These are phyloP conservation scores for Hibiscus syriacus DNA, from an alignment of 345 rosid species.

Conservation along the genomic window DNA sequence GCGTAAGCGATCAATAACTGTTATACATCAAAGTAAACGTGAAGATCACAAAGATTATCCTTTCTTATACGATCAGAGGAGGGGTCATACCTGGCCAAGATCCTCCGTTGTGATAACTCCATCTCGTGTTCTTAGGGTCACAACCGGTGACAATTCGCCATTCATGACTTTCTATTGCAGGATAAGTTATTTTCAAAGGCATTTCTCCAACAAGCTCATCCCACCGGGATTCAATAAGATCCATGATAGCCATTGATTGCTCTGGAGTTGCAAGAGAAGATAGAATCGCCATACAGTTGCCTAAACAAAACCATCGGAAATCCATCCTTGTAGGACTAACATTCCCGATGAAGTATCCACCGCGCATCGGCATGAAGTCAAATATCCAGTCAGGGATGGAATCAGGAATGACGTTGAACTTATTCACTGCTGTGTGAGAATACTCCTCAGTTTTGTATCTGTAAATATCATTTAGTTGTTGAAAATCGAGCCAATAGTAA, in stretches of 20 bases:
- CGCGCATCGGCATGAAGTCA: background rate
- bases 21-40: no score
- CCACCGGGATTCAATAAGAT: background rate
- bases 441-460: background rate
- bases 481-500: background rate
- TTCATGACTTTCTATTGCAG: constrained; percentile 1
- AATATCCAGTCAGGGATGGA: background rate
- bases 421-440: background rate
- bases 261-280: constrained; percentile 4
- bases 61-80: background rate
- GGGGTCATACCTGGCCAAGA: background rate
- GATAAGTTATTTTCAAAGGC: background rate
- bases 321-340: constrained; percentile 4
- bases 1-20: no score
- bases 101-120: constrained; percentile 4
- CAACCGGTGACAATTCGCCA: constrained; percentile 1
- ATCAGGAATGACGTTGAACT: background rate
- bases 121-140: constrained; percentile 3
- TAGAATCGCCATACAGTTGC: background rate
- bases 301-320: constrained; percentile 4
- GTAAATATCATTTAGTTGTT: constrained; percentile 1
- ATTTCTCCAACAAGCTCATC: constrained; percentile 1
- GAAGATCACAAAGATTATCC: no score
- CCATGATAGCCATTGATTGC: background rate
- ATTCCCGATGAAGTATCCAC: background rate